Base-by-base conservation (phyloP, 352 stramenopile species). In the Phytopythium aichiense region DNA sequence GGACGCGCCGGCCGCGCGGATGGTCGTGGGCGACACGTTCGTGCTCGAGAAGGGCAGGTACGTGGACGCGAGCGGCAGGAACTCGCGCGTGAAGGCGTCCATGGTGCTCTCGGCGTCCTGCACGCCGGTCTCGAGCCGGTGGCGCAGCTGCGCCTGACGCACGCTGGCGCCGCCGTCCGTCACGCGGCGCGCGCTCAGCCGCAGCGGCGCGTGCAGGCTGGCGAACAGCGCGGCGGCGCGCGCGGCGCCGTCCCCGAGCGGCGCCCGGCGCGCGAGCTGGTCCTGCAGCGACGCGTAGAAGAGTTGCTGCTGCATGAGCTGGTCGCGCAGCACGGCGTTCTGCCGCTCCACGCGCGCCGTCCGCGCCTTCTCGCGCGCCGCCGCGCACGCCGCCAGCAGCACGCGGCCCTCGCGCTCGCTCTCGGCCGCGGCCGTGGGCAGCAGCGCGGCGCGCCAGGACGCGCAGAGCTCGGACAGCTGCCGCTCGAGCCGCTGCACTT, bases 231-330 rank as follows among this genome's bases (percentile, higher is more conserved):
- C 74, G 56, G 71, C 49, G 35, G 69, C 78, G 6, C 63, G 63
- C 9, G 53, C 55, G 15, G 76, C 71, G 40, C 71, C 73, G 13
- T 56, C 51, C 59, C 66, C 76, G 1, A 87, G 57, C 4, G 77
- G 79, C 22, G 79, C 75, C 7, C 22, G 33, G n/a, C 79, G 64
- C 20, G 67, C 71, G 28, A 88, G 55, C 37, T 75, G 68, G 49
- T 73, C 68, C 58, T 87, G 72, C 45, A 87, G 40, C 20, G 73
- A 65, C 25, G 79, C 77, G 45, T 80, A 85, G 63, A 80, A 83
- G 30, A 88, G 64, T 38, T 88, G 79, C 46, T 87, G 77, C 46
- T 79, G 68, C 4, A 84, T 63, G 30, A 84, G 57, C 50, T 83
- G 70, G 54, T 81, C 64, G 58, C 82, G 82, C 22, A 88, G 65